Base-by-base conservation (phyloP, 345 rosid species). In the Diplotaxis tenuifolia region DNA sequence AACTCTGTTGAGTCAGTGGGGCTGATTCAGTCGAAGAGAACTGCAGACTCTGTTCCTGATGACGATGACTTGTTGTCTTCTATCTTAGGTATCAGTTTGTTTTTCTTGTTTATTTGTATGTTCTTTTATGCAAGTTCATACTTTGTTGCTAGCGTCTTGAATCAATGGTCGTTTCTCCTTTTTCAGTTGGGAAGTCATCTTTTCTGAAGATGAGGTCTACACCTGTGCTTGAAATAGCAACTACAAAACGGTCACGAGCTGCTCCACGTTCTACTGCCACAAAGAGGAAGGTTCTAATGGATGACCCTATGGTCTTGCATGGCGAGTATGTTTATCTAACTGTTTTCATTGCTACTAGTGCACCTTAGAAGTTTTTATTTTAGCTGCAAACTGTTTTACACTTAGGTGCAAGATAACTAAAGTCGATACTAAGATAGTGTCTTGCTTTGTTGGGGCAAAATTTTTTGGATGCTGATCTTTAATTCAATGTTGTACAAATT, bases 41-140 rank as follows among this genome's bases (percentile, higher is more conserved):
- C 84, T 9, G 82, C 74, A 27, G 88, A 80, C 36, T 89, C 89
- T 45, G 64, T 96, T 83, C 99, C 99, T 65, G 96, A 89, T 77
- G 99, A 96, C 65, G 93, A 96, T 69, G 99, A 95, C 75, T 72
- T 96, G 77, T 74, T 96, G 53, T 92, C 98, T 78, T 96, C 99
- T 63, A 96, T 96, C 80, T 76, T 96, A 86, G 98, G 99, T 96
- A 92, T 53, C 67, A 9, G 55, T 38, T 20, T 55, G n/a, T n/a
- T 47, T 2, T 15, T 47, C 45, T 20, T 14, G 68, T 67, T 63
- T 29, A 29, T 20, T 49, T 59, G 27, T 25, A n/a, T 61, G 31
- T 32, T 32, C 38, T 9, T 8, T 9, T 32, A 36, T 21, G 42
- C 55, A 54, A 59, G 40, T 34, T 74, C 56, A 45, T 32, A 27